Evolutionary conservation across 768 basidiomycete genomes (phyloP), one percentile per base, ranked within the genome.

Genomic region (Amanita jacksonii): DNA sequence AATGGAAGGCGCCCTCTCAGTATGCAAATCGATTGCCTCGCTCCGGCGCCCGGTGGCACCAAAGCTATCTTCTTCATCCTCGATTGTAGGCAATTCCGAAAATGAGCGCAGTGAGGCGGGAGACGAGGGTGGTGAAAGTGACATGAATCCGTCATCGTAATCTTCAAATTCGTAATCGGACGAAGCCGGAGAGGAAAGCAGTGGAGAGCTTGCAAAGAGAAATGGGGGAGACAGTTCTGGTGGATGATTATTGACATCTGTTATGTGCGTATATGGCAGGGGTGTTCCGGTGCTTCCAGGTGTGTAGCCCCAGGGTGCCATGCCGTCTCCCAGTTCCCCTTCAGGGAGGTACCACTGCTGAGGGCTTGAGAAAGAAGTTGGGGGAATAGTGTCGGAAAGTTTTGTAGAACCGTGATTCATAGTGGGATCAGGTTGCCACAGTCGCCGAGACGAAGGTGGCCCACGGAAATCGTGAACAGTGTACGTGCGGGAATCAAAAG

Each of bases 101-200:
- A 45, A 23, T 9, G 44, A 22, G 33, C 48, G 43, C 8, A 49
- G 23, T n/a, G 22, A 46, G 16, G n/a, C n/a, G n/a, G 48, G 48
- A 3, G 48, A 49, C 31, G 48, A 45, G n/a, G 48, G 48, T n/a
- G 48, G 38, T 18, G 46, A 36, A 19, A 41, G 40, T 41, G 25
- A n/a, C 43, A 36, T 44, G 2, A 24, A 18, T 6, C 15, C 34
- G 16, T 38, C 35, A 15, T 45, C 44, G 18, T 19, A 32, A 32
- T 54, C 51, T 15, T 57, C 44, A 12, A 51, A 45, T 23, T 62
- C 57, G 2, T 56, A 49, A n/a, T 63, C 56, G 4, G 67, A 53
- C 8, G 57, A 51, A 7, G 34, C 22, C 32, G 45, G 49, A 6
- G 49, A 43, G 19, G 49, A 50, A 37, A 64, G 54, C 50, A 57